phyloP scores from a whole-genome alignment of 371 early-diverging fungal species.

The Mucor irregularis region DNA sequence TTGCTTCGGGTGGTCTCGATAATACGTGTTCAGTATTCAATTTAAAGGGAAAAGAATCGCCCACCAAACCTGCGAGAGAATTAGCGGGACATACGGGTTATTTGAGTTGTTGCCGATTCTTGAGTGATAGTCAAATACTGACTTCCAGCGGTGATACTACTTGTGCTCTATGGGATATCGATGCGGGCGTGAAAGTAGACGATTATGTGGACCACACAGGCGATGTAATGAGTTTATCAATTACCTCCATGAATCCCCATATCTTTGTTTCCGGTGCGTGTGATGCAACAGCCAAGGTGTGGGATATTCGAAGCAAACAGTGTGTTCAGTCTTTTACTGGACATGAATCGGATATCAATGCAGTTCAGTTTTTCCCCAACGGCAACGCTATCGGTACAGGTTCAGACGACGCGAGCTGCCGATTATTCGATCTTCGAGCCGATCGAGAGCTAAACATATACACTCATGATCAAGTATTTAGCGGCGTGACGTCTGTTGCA shows the following conservation, averaged over 20 bases:
- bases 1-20: constrained; percentile 98
- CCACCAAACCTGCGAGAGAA: constrained; percentile 92
- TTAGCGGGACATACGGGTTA: constrained; percentile 96
- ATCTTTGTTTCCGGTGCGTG: constrained; percentile 97
- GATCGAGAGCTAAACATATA: constrained; percentile 95
- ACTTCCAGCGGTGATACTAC: constrained; percentile 96
- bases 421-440: constrained; percentile 94
- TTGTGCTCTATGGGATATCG: constrained; percentile 98
- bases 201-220: constrained; percentile 96
- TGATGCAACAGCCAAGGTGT: constrained; percentile 96
- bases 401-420: constrained; percentile 96
- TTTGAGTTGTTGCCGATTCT: constrained; percentile 94
- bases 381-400: constrained; percentile 97
- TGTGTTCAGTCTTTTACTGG: constrained; percentile 97
- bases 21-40: constrained; percentile 97
- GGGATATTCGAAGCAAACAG: constrained; percentile 94
- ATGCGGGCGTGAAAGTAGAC: constrained; percentile 89
- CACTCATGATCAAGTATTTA: constrained; percentile 92
- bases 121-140: constrained; percentile 92
- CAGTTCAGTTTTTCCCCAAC: constrained; percentile 97
- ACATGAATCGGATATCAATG: constrained; percentile 97
- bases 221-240: constrained; percentile 86
- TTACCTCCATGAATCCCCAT: constrained; percentile 82
- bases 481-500: constrained; percentile 95
- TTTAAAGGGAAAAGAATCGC: constrained; percentile 87